These are phyloP conservation scores for Calonectria multiphialidica DNA, from an alignment of 2,329 filamentous ascomycete genomes.

Conservation along the genomic window DNA sequence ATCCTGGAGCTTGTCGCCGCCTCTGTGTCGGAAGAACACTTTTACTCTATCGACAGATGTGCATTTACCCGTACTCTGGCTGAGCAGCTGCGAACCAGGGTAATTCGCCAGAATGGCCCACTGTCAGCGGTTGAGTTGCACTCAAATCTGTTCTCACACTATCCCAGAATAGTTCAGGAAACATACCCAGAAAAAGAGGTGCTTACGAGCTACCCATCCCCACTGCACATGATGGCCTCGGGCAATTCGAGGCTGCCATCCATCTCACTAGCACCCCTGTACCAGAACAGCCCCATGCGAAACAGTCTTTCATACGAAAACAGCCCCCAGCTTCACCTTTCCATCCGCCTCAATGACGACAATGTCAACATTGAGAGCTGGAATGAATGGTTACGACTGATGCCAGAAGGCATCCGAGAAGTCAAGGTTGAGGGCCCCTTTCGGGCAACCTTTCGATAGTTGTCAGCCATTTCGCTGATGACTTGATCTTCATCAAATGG, in stretches of 20 bases:
- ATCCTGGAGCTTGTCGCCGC: slow-evolving; percentile 69
- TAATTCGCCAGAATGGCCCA: slow-evolving; percentile 54
- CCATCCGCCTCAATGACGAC: slow-evolving; percentile 64
- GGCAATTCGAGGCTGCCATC: slow-evolving; percentile 66
- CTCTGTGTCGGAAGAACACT: slow-evolving; percentile 65
- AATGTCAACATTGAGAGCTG: slow-evolving; percentile 65
- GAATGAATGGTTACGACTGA: slow-evolving; percentile 69
- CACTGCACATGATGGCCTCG: slow-evolving; percentile 68
- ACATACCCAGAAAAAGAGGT: slow-evolving; percentile 60
- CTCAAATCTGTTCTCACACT: slow-evolving; percentile 63
- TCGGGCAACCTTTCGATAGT: slow-evolving; percentile 43
- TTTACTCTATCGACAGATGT: slow-evolving; percentile 59
- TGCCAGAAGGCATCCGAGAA: slow-evolving; percentile 68
- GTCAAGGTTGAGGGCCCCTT: slow-evolving; percentile 67
- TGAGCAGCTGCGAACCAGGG: slow-evolving; percentile 62
- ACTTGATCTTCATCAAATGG: neutral
- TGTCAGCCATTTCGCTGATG: neutral
- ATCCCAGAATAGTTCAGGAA: slow-evolving; percentile 65
- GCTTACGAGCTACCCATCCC: slow-evolving; percentile 63
- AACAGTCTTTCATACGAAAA: slow-evolving; percentile 56
- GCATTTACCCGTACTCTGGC: slow-evolving; percentile 65
- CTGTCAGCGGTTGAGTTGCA: slow-evolving; percentile 67
- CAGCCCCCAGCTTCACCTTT: slow-evolving; percentile 63
- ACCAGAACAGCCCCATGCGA: slow-evolving; percentile 54
- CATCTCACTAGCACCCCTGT: slow-evolving; percentile 66